A percentile compares a stretch with the other conserved stretches of the same genome.
Evolutionary conservation across 257 asterid genomes (phyloP).

Genomic region (Solanum stenotomum): DNA sequence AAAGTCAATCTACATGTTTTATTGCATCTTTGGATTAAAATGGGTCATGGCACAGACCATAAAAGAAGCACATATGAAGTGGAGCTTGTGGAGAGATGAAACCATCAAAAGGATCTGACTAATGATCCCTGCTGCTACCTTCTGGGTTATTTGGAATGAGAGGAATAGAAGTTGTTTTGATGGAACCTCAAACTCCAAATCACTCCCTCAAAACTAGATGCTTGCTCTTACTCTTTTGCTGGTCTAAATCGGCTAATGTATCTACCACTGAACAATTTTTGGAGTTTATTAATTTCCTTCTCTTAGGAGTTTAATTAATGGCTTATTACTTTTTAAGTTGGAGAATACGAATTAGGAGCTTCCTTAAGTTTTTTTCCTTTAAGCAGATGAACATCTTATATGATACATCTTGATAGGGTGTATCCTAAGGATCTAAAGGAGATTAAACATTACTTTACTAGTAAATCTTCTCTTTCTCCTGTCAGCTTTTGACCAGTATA

Average conservation of each 20-base stretch:
- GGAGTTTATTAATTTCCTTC: background rate
- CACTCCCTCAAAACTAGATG: background rate
- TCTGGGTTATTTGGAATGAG: background rate
- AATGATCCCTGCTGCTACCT: background rate
- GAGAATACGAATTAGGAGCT: background rate
- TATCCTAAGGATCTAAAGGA: background rate
- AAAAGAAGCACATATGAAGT: background rate
- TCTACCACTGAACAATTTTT: background rate
- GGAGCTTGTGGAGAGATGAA: background rate
- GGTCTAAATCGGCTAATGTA: background rate
- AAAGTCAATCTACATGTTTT: background rate
- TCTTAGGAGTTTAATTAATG: background rate
- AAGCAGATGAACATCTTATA: background rate
- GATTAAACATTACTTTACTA: background rate
- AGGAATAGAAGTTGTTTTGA: background rate
- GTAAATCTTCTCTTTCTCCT: background rate
- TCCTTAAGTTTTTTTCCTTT: background rate
- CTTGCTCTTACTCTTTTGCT: background rate
- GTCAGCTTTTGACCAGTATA: background rate
- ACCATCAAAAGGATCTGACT: background rate
- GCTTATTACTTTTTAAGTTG: background rate
- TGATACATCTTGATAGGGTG: background rate
- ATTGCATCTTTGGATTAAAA: background rate
- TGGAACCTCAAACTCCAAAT: background rate
- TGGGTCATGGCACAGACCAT: background rate